Conservation (phyloP, 2,329 filamentous ascomycete genomes). For the Penicillium corylophilum region DNA sequence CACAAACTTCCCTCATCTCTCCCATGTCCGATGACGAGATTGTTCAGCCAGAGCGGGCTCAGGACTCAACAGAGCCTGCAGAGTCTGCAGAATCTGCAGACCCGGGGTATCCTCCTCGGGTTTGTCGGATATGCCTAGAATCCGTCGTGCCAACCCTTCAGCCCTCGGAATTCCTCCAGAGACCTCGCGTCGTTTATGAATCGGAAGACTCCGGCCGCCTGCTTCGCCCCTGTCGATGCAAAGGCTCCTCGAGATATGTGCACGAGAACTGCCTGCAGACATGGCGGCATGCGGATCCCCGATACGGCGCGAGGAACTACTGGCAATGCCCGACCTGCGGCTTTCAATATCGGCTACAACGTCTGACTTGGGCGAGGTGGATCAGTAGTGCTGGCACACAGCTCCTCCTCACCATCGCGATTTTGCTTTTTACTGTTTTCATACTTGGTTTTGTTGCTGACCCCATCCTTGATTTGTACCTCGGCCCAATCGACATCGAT, state of each 20-base stretch:
- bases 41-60: conserved; percentile 29
- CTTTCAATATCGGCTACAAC: conserved; percentile 76
- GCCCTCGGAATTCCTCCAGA: conserved; percentile 56
- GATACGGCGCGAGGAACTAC: conserved; percentile 65
- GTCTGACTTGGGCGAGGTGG: conserved; percentile 72
- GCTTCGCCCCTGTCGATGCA: conserved; percentile 88
- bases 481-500: conserved; percentile 68
- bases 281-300: conserved; percentile 75
- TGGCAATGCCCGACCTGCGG: conserved; percentile 87
- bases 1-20: background rate
- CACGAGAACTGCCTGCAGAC: conserved; percentile 84
- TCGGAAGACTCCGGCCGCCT: conserved; percentile 77
- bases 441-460: conserved; percentile 87
- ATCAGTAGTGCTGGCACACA: conserved; percentile 67
- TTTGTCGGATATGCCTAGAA: conserved; percentile 89
- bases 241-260: conserved; percentile 88
- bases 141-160: conserved; percentile 62
- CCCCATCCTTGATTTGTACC: conserved; percentile 83
- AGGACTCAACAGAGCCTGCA: background rate
- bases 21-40: conserved; percentile 3
- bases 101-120: conserved; percentile 62
- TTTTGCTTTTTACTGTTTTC: conserved; percentile 73
- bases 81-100: background rate
- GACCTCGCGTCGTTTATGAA: conserved; percentile 64
- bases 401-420: conserved; percentile 66